phyloP scores from a whole-genome alignment of 345 rosid species.

The Boechera divaricarpa region DNA sequence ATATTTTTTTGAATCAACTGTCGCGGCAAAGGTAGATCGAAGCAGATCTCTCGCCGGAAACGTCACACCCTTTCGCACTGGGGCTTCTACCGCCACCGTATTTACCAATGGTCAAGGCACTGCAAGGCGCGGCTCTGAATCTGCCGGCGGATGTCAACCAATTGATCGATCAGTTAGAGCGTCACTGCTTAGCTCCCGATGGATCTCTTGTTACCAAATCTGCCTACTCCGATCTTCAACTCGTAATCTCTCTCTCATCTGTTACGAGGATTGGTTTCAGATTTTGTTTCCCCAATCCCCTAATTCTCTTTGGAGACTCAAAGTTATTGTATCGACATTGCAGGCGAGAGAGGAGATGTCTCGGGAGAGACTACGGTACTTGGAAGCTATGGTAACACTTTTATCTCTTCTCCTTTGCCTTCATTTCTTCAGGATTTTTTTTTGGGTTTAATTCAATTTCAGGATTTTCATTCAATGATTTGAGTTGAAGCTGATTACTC shows the following conservation, averaged over 20 bases:
- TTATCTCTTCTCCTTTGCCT: neutral
- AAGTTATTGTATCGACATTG: slow-evolving; percentile 30
- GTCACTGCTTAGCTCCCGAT: slow-evolving; percentile 94
- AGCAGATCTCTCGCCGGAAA: slow-evolving; percentile 40
- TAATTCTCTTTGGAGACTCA: slow-evolving; percentile 13
- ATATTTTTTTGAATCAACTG: slow-evolving; percentile 1
- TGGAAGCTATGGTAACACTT: slow-evolving; percentile 85
- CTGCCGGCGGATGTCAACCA: slow-evolving; percentile 78
- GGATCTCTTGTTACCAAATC: slow-evolving; percentile 97
- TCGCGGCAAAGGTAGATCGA: slow-evolving; percentile 37
- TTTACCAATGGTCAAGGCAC: slow-evolving; percentile 60
- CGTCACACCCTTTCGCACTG: neutral
- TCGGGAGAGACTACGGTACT: slow-evolving; percentile 82
- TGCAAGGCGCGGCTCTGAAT: slow-evolving; percentile 66
- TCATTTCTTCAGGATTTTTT: neutral
- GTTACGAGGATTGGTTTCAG: neutral
- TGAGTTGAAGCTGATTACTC: slow-evolving; percentile 3
- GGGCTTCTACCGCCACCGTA: neutral
- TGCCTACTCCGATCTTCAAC: slow-evolving; percentile 81
- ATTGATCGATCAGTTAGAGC: slow-evolving; percentile 93
- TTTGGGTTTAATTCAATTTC: neutral
- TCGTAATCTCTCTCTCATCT: slow-evolving; percentile 51
- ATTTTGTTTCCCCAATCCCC: slow-evolving; percentile 23
- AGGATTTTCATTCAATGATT: neutral
- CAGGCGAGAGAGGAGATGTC: slow-evolving; percentile 99